Conservation (phyloP, 306 rosid genomes). For the Sesbania bispinosa region DNA sequence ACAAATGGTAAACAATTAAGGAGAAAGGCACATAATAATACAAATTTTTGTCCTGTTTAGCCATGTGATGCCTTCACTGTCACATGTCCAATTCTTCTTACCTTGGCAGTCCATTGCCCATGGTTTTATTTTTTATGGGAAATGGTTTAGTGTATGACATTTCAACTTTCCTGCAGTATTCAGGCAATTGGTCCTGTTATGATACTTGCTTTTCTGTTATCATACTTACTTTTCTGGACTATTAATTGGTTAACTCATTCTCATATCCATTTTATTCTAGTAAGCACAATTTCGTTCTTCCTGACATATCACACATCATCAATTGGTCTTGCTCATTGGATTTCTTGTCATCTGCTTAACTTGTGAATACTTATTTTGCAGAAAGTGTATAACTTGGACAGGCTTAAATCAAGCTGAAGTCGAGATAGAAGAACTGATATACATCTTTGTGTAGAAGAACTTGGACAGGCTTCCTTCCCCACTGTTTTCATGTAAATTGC, state of each 20-base stretch:
- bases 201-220: no score
- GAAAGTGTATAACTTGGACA: slow-evolving; percentile 63
- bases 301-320: background rate
- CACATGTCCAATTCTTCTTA: no score
- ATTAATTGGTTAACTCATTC: no score
- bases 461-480: background rate
- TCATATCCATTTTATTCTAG: slow-evolving; percentile 65
- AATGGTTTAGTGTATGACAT: no score
- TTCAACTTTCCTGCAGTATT: no score
- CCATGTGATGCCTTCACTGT: slow-evolving; percentile 22
- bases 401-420: slow-evolving; percentile 54
- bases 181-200: no score
- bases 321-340: background rate
- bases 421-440: slow-evolving; percentile 15
- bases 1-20: background rate
- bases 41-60: background rate
- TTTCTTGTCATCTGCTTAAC: background rate
- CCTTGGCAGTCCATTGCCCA: no score
- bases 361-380: slow-evolving; percentile 30
- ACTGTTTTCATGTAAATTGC: slow-evolving; percentile 32
- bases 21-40: background rate
- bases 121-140: no score
- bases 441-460: slow-evolving; percentile 17
- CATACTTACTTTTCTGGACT: no score
- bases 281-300: slow-evolving; percentile 31